These are phyloP conservation scores for Penicillium tannophilum DNA, from an alignment of 495 filamentous ascomycete genomes.

Conservation along the genomic window DNA sequence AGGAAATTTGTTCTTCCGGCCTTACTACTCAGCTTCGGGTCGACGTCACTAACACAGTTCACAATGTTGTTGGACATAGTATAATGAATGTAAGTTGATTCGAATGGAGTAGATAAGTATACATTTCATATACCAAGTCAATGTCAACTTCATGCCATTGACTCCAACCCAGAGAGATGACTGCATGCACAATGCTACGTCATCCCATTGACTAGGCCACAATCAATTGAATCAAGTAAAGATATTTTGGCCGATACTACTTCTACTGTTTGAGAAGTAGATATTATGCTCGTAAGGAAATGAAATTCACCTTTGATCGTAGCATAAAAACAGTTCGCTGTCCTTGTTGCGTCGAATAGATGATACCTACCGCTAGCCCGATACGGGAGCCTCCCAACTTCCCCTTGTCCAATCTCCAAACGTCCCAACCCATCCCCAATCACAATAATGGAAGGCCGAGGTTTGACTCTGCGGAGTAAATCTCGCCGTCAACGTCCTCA, in stretches of 20 bases:
- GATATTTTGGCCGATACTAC: not conserved
- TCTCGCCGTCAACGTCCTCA: constrained; percentile 68
- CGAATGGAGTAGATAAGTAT: not conserved
- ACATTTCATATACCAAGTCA: not conserved
- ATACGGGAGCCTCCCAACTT: constrained; percentile 9
- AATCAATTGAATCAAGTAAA: not conserved
- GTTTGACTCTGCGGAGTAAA: constrained; percentile 88
- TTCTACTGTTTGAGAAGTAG: too few species aligned
- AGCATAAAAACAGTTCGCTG: not conserved
- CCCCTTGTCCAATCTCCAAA: constrained; percentile 10
- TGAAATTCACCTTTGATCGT: not conserved
- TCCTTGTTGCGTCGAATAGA: not conserved
- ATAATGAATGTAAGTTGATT: not conserved
- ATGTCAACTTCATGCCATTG: not conserved
- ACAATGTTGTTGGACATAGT: not conserved
- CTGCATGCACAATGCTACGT: not conserved
- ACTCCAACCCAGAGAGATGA: not conserved
- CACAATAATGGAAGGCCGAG: constrained; percentile 58
- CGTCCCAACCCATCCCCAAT: constrained; percentile 13
- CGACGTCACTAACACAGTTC: not conserved
- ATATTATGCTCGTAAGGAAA: not conserved
- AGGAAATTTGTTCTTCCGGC: constrained; percentile 43
- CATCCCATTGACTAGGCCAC: not conserved
- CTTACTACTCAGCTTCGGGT: constrained; percentile 16
- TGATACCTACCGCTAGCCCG: constrained; percentile 6